Evolutionary conservation across 345 rosid genomes (phyloP), one percentile per base, ranked within the genome.

Genomic region (Theobroma cacao): DNA sequence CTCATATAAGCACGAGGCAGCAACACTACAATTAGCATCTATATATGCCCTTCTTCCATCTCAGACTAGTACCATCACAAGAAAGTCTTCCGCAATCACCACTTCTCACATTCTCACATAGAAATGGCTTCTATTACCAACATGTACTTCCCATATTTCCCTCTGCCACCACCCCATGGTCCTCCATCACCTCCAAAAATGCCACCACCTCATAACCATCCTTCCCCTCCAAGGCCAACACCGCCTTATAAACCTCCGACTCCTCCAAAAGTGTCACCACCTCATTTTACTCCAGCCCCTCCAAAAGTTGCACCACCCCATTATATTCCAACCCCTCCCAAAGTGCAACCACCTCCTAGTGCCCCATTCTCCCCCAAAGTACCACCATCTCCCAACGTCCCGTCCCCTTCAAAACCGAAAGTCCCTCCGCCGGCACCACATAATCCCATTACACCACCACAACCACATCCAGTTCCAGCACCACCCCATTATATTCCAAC

Each of bases 91-190:
- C 55, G 47, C 28, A 45, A 47, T 53, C 52, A 20, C 20, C 15
- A 9, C 50, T 63, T 58, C n/a, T n/a, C n/a, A n/a, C n/a, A n/a
- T n/a, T 76, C 58, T 62, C 31, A 50, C 12, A 30, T 67, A 33
- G 40, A 52, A 70, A 82, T 87, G 86, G 84, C 82, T 75, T 10
- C 79, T 28, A 4, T 69, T 48, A 8, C 58, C 12, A 50, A 78
- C 58, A 56, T 77, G 63, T 41, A 59, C 36, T 87, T 81, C 61
- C 87, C 85, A 1, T 83, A 81, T 69, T 83, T 83, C 22, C 86
- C 88, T 52, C 70, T n/a, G 10, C 83, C 86, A 11, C 89, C 85
- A 48, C 83, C 80, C 12, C 62, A 80, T 40, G 7, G 20, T 60
- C 81, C 78, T 76, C 78, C 70, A 6, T 60, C 17, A 28, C 74